Base-by-base conservation (phyloP, 2,329 filamentous ascomycete species). In the Ophiostoma piceae region DNA sequence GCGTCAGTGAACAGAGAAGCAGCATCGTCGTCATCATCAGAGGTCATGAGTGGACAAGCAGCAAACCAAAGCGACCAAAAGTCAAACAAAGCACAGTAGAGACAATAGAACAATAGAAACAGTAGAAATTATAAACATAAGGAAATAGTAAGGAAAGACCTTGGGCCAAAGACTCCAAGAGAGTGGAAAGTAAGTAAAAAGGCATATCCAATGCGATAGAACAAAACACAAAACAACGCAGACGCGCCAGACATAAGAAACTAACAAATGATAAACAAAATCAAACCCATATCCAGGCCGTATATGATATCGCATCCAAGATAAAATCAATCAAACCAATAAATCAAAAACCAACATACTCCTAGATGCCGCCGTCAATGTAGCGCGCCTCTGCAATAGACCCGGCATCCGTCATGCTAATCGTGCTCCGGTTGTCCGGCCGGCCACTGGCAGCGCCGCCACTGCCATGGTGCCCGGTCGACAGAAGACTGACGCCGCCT, bases 401-500 rank as follows among this genome's bases (percentile, higher is more conserved):
- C 19, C 67, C 70, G 12, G 67, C 70, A 69, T 71, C 70, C 39
- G 67, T 74, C 78, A 80, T 79, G 73, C 78, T 80, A 51, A 79
- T 74, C 70, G 77, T 78, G 71, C 76, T 82, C 75, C 67, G 76
- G 70, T 75, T 76, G 57, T 71, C 71, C 11, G 74, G 73, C n/a
- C 71, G 72, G 16, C 74, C 62, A 65, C 62, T 35, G 62, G 62
- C 62, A 65, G 62, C 35, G 62, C 62, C 62, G 62, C 62, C 62
- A 65, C 62, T 65, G 62, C 62, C 84, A 81, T 82, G 43, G 41
- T 51, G 82, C 82, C 67, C 79, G 75, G 74, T 79, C 77, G 39
- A 51, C 3, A 78, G 74, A 2, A 80, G 70, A 26, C 79, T 78
- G 32, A 76, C 82, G 65, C 83, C 83, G 70, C 85, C 84, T 14